phyloP scores from a whole-genome alignment of 2,329 filamentous ascomycete species.

The Calonectria crousiana region DNA sequence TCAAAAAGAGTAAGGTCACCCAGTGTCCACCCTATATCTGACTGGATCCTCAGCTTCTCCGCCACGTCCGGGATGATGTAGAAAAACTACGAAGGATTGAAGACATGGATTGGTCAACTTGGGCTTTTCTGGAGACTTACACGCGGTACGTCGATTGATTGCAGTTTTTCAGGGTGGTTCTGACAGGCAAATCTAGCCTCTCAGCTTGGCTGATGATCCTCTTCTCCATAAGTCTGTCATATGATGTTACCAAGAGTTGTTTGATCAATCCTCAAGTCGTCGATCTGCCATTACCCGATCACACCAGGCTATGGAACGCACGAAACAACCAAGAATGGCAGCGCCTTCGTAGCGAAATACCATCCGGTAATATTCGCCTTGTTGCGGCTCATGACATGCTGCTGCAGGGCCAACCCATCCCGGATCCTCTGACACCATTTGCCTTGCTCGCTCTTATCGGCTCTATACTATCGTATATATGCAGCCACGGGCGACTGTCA shows the following conservation, averaged over 20 bases:
- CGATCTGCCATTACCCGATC: neutral
- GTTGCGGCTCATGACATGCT: neutral
- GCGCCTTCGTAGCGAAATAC: neutral
- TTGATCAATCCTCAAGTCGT: neutral
- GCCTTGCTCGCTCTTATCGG: neutral
- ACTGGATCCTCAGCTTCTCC: neutral
- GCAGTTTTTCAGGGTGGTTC: neutral
- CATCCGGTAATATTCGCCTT: neutral
- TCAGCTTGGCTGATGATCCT: neutral
- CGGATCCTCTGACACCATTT: neutral
- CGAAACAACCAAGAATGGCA: neutral
- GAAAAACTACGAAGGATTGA: neutral
- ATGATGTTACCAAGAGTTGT: neutral
- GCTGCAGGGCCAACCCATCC: neutral
- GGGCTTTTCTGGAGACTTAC: neutral
- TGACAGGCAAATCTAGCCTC: neutral
- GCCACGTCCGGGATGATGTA: neutral
- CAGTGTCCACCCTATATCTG: neutral
- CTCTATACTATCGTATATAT: neutral
- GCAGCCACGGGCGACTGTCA: neutral
- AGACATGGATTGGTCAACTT: neutral
- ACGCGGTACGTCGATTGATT: neutral
- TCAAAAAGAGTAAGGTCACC: too few relatives aligned
- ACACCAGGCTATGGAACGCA: neutral
- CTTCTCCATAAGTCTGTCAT: neutral